Percentiles rank a stretch among this genome's conserved stretches.
Evolutionary conservation across 2,329 filamentous ascomycete species (phyloP).

Genomic region (Fusarium incarnatum): DNA sequence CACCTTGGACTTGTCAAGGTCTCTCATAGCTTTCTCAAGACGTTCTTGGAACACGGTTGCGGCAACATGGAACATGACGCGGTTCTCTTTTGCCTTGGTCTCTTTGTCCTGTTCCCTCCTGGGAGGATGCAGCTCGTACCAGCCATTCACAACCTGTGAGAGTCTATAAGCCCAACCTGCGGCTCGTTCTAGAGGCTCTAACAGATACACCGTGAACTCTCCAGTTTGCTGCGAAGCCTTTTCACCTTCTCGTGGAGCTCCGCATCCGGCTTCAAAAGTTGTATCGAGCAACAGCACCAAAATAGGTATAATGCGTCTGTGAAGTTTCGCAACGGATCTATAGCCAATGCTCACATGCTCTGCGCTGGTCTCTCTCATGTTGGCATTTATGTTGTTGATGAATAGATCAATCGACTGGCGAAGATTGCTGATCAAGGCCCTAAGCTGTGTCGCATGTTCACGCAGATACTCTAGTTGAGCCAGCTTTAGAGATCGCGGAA

Average conservation of each 20-base stretch:
- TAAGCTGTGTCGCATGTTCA: slow-evolving; percentile 5
- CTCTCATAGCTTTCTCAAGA: slow-evolving; percentile 21
- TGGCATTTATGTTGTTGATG: slow-evolving; percentile 9
- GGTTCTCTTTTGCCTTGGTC: slow-evolving; percentile 1
- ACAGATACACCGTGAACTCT: slow-evolving; percentile 36
- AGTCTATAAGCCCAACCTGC: slow-evolving; percentile 36
- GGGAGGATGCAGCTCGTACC: slow-evolving; percentile 23
- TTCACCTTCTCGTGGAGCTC: neutral
- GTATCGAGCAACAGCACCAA: slow-evolving; percentile 40
- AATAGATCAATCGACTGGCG: slow-evolving; percentile 15
- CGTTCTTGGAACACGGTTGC: neutral
- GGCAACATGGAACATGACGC: slow-evolving; percentile 2
- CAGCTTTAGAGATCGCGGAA: slow-evolving; percentile 25
- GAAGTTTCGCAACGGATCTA: slow-evolving; percentile 21
- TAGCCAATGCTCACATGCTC: neutral
- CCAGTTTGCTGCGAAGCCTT: neutral
- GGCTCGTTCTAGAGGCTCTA: slow-evolving; percentile 29
- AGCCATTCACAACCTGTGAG: slow-evolving; percentile 14
- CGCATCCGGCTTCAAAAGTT: slow-evolving; percentile 38
- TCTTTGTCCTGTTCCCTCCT: neutral
- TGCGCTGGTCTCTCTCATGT: neutral
- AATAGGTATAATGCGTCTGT: slow-evolving; percentile 43
- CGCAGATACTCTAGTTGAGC: slow-evolving; percentile 34
- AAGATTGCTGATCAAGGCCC: slow-evolving; percentile 20
- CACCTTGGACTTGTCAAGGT: slow-evolving; percentile 8